A percentile compares a stretch with the other conserved stretches of the same genome.
phyloP scores from a whole-genome alignment of 2,329 filamentous ascomycete species.

The Xylariaceae sp. region DNA sequence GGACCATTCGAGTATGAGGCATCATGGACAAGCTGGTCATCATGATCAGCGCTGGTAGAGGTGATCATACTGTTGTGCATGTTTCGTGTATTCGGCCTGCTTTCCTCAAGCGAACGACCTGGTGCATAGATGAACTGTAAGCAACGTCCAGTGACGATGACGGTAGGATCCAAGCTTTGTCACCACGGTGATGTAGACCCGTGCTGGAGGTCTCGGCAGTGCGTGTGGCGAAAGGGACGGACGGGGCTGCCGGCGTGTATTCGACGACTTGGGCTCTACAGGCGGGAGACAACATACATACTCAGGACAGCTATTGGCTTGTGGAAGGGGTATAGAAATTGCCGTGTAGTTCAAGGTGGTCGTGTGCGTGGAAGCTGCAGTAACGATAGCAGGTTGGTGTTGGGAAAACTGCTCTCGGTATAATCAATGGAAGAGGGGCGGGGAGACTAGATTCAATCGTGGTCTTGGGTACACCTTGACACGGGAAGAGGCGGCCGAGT shows the following conservation, averaged over 20 bases:
- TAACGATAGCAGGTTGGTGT: conserved; percentile 29
- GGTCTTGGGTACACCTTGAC: conserved; percentile 27
- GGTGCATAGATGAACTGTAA: conserved; percentile 21
- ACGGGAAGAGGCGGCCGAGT: conserved; percentile 30
- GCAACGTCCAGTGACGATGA: conserved; percentile 27
- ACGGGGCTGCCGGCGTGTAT: conserved; percentile 33
- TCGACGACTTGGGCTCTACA: conserved; percentile 39
- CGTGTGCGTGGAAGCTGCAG: conserved; percentile 36
- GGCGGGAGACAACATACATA: conserved; percentile 48
- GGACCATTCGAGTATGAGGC: conserved; percentile 42
- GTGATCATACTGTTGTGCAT: conserved; percentile 48
- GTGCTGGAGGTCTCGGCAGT: conserved; percentile 19
- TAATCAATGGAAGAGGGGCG: conserved; percentile 30
- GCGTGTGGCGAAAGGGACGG: conserved; percentile 31
- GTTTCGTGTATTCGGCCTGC: conserved; percentile 26
- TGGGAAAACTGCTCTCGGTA: conserved; percentile 32
- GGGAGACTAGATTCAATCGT: conserved; percentile 27
- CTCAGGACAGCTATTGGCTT: conserved; percentile 41
- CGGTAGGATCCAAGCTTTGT: conserved; percentile 23
- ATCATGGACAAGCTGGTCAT: conserved; percentile 44
- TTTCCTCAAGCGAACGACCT: conserved; percentile 23
- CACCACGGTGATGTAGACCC: conserved; percentile 24
- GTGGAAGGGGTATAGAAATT: conserved; percentile 35
- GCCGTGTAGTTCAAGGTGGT: conserved; percentile 35
- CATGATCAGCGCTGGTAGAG: conserved; percentile 45